A percentile compares a stretch with the other conserved stretches of the same genome.
Evolutionary conservation across 2,329 filamentous ascomycete genomes (phyloP).

Genomic region (Fusarium anguioides): DNA sequence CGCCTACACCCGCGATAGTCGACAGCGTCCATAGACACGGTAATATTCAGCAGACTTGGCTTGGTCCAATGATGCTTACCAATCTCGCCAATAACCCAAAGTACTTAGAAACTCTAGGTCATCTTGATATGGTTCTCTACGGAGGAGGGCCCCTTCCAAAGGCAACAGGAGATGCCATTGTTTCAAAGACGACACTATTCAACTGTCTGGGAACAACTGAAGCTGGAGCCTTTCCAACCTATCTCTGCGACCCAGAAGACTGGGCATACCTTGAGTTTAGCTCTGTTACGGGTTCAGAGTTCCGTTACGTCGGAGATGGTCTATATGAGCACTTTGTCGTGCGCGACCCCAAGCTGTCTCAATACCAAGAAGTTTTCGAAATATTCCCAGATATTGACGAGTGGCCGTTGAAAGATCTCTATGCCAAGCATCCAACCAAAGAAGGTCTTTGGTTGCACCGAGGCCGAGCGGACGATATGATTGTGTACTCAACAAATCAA

Average conservation of each 20-base stretch:
- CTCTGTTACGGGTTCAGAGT: constrained; percentile 34
- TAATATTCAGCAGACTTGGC: constrained; percentile 20
- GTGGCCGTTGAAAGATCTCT: constrained; percentile 59
- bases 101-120: constrained; percentile 25
- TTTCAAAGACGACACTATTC: constrained; percentile 40
- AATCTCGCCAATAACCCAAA: constrained; percentile 36
- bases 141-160: constrained; percentile 47
- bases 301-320: constrained; percentile 30
- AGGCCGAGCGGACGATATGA: constrained; percentile 54
- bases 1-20: constrained; percentile 30
- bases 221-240: constrained; percentile 31
- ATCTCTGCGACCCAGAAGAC: constrained; percentile 40
- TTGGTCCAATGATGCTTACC: constrained; percentile 36
- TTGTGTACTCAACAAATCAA: constrained; percentile 55
- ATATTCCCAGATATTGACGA: constrained; percentile 55
- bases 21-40: constrained; percentile 28
- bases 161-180: constrained; percentile 46
- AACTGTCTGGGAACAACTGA: constrained; percentile 50
- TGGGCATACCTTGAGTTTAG: constrained; percentile 49
- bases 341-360: constrained; percentile 38
- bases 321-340: constrained; percentile 51
- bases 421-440: constrained; percentile 50
- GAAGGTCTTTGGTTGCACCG: constrained; percentile 50
- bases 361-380: constrained; percentile 53
- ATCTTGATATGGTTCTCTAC: constrained; percentile 41